Evolutionary conservation across 495 filamentous ascomycete genomes (phyloP), one percentile per base, ranked within the genome.

Genomic region (Penicillium tannophilum): DNA sequence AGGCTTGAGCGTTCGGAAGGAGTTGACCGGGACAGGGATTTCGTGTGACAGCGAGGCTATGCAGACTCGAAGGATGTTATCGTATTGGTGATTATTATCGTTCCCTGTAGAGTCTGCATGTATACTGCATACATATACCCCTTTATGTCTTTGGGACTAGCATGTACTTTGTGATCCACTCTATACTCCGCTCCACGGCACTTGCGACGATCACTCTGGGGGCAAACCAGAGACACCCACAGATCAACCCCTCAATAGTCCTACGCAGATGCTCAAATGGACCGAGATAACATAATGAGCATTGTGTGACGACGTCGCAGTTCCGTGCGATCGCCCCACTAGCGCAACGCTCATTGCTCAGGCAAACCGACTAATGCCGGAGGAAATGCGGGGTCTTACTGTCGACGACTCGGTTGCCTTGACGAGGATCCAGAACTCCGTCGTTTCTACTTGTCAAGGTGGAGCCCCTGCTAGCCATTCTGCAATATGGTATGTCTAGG

Each of bases 391-490:
- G 59, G 36, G 61, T 19, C 54, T 35, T 43, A 17, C 20, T 41
- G 19, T 41, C 16, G 52, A 54, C 59, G 52, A 66, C 54, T 61
- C 54, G 46, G 53, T 20, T 63, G 14, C n/a, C 16, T 57, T 63
- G 31, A 42, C 56, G 59, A 65, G 28, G 31, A 58, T 52, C 28
- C 55, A 56, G 52, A 48, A 46, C n/a, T n/a, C 20, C 57, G 23
- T 26, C 0, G 30, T 41, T 7, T 41, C 39, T 16, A 28, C 23
- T 28, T 23, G 36, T 4, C 16, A 41, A 41, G 28, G 59, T 57
- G 54, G 49, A 57, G 41, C 45, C 48, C 19, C 5, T 41, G 14
- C 11, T 46, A 46, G 7, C 19, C 24, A n/a, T 11, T 46, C 43
- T 23, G 43, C 19, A 46, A 24, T 23, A 24, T 11, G 19, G 4